Percentiles rank a stretch among this genome's conserved stretches.
phyloP scores from a whole-genome alignment of 176 grass and related monocot genomes.

The Aegilops sharonensis region DNA sequence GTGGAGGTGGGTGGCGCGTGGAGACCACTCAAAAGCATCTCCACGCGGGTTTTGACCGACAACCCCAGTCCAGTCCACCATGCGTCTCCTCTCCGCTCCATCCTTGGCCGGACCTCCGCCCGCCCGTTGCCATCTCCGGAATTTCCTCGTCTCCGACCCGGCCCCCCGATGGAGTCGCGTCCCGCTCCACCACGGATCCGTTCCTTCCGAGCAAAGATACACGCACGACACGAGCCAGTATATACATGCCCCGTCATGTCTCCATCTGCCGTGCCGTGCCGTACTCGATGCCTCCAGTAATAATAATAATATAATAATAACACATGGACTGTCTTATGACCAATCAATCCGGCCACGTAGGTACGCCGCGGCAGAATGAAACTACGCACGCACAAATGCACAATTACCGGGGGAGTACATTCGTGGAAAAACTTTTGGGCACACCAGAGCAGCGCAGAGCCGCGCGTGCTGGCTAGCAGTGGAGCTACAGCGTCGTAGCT shows the following conservation, averaged over 20 bases:
- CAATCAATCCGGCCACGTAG: background rate
- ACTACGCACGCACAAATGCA: background rate
- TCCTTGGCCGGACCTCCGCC: too few species aligned
- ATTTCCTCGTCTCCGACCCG: slow-evolving; percentile 6
- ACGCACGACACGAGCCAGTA: background rate
- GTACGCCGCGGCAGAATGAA: background rate
- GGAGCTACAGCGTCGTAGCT: background rate
- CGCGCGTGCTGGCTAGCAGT: background rate
- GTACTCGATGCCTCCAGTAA: background rate
- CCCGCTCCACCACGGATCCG: background rate
- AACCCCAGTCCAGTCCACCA: background rate
- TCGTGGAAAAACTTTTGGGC: background rate
- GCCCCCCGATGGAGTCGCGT: background rate
- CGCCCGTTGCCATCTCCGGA: background rate
- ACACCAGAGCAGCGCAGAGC: background rate
- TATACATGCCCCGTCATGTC: background rate
- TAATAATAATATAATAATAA: background rate
- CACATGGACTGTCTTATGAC: background rate
- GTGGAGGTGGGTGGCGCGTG: slow-evolving; percentile 34
- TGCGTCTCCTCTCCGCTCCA: background rate
- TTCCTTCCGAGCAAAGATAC: slow-evolving; percentile 1
- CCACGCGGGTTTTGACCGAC: slow-evolving; percentile 30
- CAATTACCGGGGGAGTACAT: background rate
- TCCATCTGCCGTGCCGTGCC: background rate
- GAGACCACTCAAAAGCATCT: slow-evolving; percentile 18